Evolutionary conservation across 768 basidiomycete genomes (phyloP).

Genomic region (Xerocomus potaroensis): DNA sequence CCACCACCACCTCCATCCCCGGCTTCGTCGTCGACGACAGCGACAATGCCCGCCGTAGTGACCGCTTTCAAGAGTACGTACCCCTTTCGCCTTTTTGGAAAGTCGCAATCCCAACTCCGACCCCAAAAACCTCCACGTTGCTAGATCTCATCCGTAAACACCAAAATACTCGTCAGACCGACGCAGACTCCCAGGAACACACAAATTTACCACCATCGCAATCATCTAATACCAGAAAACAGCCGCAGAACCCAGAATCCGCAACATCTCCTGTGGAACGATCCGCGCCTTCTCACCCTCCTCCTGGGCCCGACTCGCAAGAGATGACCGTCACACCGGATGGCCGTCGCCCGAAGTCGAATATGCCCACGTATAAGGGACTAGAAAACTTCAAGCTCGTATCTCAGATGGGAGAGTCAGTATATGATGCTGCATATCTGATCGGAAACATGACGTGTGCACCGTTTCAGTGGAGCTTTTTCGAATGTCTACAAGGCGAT

Average conservation of each 20-base stretch:
- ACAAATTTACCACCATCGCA: slow-evolving; percentile 11
- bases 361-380: slow-evolving; percentile 84
- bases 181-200: slow-evolving; percentile 28
- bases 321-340: slow-evolving; percentile 59
- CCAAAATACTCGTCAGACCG: slow-evolving; percentile 54
- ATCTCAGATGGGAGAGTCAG: slow-evolving; percentile 93
- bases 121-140: slow-evolving; percentile 18
- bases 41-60: slow-evolving; percentile 66
- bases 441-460: slow-evolving; percentile 12
- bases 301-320: slow-evolving; percentile 14
- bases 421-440: slow-evolving; percentile 19
- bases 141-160: slow-evolving; percentile 75
- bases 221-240: slow-evolving; percentile 25
- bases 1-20: neutral
- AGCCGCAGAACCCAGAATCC: slow-evolving; percentile 37
- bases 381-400: slow-evolving; percentile 74
- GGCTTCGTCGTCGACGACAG: slow-evolving; percentile 5
- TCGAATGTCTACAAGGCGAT: slow-evolving; percentile 97
- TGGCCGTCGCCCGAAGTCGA: slow-evolving; percentile 65
- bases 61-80: slow-evolving; percentile 83
- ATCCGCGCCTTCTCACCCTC: slow-evolving; percentile 27
- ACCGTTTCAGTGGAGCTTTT: slow-evolving; percentile 79
- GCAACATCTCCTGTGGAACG: slow-evolving; percentile 34
- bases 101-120: slow-evolving; percentile 16
- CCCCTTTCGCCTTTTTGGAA: slow-evolving; percentile 1